Evolutionary conservation across 23 red algal species (phyloP), one percentile per base, ranked within the genome.

Genomic region (Agarophyton chilense): DNA sequence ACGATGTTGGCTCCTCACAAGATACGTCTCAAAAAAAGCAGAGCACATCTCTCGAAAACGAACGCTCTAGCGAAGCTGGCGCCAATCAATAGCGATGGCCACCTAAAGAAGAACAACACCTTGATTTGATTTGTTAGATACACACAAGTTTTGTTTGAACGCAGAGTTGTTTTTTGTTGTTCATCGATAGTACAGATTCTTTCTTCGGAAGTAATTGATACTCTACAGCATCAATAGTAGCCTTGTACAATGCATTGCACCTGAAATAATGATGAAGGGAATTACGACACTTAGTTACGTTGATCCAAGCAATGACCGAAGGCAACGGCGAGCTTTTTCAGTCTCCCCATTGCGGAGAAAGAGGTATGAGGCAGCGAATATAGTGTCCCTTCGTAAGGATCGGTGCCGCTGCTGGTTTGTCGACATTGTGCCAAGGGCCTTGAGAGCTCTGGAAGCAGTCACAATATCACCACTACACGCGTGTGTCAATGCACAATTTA

Each of bases 401-500:
- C 54, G 38, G 52, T 67, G 28, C 28, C 58, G 34, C 24, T 81
- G 60, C 38, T 51, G 67, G 29, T 25, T 51, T 25, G 71, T 43
- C 18, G 47, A 54, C 50, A 65, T 71, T 39, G 58, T 38, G 47
- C 58, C 39, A 61, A 41, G 52, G 12, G 45, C 35, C 45, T 91
- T 82, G 22, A 82, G 75, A 40, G 88, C 88, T 31, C 76, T 54
- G 34, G 77, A 67, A 10, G 88, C 88, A 31, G 60, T 56, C 21
- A 25, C 70, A 54, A 91, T 36, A 45, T 91, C 88, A 46, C 77
- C 88, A 47, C 62, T 71, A 49, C 75, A 65, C 10, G 53, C 77
- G 18, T 91, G 76, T 10, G 88, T 46, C 8, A 91, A 75, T 9
- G 88, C 88, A 57, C 58, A 67, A 22, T 91, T 91, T 65, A 91